Base-by-base conservation (phyloP, 148 eudicot genomes). In the Pouteria glomerata region DNA sequence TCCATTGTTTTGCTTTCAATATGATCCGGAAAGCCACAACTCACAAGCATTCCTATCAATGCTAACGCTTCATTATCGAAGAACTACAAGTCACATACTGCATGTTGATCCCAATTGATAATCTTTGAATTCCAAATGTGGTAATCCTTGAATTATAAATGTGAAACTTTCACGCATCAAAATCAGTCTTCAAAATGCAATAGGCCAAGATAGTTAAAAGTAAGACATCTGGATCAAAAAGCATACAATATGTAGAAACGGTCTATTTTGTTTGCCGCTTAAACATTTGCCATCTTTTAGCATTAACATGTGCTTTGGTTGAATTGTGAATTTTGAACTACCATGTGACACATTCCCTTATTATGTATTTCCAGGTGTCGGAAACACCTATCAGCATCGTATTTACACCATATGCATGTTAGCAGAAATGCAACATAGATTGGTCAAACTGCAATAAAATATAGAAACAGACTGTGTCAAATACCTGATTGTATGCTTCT, bases 401-500 rank as follows among this genome's bases (percentile, higher is more conserved):
- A 63, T 48, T 58, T 18, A 50, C 26, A 51, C 15, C 18, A 74
- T 44, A 52, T 27, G 63, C 45, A 23, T 21, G 33, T 73, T 66
- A 45, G 23, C 30, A 30, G 44, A 26, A 71, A 42, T n/a, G 61
- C 45, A 33, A 52, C 26, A 70, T 29, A 42, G 74, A 62, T 48
- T 30, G 21, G 23, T 42, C 70, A 15, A 23, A 76, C 37, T 3
- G 14, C 10, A 42, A 29, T n/a, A 24, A 44, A 26, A 31, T n/a
- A 23, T 55, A 18, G 18, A 35, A 62, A 72, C 31, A 55, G 39
- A 29, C 75, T 23, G 15, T 34, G 45, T 7, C 39, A 55, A 59
- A 29, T 84, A 92, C 99, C 97, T 96, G 99, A 86, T 96, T 96
- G 67, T 87, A 70, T 70, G 89, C 89, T 82, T 96, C 99, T 11